phyloP scores from a whole-genome alignment of 768 basidiomycete genomes.

The Boletus reticulatus region DNA sequence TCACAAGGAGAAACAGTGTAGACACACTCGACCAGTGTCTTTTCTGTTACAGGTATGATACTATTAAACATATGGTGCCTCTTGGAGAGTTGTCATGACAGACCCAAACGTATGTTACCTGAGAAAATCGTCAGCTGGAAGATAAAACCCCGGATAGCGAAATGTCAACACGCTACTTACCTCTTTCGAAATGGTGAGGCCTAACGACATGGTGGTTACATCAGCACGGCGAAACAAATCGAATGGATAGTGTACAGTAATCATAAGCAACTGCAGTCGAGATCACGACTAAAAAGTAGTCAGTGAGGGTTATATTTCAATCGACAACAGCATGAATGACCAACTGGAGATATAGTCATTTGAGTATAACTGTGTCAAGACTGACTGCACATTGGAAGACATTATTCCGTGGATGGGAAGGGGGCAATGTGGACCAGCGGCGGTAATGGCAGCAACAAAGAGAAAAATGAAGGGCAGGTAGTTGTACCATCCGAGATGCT shows the following conservation, averaged over 20 bases:
- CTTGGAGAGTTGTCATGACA: neutral
- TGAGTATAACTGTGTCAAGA: neutral
- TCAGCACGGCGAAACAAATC: neutral
- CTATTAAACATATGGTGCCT: neutral
- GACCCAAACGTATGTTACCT: conserved; percentile 2
- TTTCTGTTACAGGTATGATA: neutral
- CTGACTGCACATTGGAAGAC: neutral
- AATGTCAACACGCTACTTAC: neutral
- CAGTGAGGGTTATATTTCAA: neutral
- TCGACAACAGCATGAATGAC: neutral
- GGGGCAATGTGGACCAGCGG: no score
- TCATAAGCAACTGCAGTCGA: neutral
- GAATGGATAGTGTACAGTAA: neutral
- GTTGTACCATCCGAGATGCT: no score
- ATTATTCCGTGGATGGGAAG: neutral
- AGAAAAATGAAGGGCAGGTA: no score
- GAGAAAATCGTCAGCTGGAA: neutral
- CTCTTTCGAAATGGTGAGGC: neutral
- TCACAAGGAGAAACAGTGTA: neutral
- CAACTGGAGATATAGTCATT: neutral
- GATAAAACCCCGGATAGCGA: no score
- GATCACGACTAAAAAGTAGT: neutral
- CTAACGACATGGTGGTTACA: neutral
- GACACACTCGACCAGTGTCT: neutral
- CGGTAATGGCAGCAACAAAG: no score